Evolutionary conservation across 1,284 basidiomycete species (phyloP), one percentile per base, ranked within the genome.

Genomic region (Cryptococcus sp.): DNA sequence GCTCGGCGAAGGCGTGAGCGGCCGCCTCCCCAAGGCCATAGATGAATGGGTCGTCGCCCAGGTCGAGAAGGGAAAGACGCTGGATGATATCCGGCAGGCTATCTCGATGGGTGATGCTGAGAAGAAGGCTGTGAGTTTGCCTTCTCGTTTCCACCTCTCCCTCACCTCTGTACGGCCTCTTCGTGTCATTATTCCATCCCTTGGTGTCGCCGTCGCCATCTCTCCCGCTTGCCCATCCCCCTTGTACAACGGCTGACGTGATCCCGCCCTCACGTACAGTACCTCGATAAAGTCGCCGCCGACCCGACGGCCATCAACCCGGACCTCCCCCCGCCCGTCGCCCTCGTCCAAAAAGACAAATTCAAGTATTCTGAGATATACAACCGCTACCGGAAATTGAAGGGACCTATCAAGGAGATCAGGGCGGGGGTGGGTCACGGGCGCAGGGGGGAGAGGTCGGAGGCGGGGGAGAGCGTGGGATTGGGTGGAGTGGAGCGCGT

Each of bases 281-380:
- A 73, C 55, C 59, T 73, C 18, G 61, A 60, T 12, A 64, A 63
- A 46, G 68, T 68, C 8, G 59, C 60, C n/a, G 64, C 61, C 35
- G 71, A 76, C 55, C 71, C 69, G 2, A 51, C 60, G n/a, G 49
- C 58, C 16, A 40, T 69, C 16, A 57, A 64, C 38, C 65, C 69
- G 5, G 61, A 71, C 49, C 62, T 69, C 55, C 72, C 73, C 0
- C 74, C 74, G 1, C 62, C 73, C 7, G 51, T 73, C 13, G 70
- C 70, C 0, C 61, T 72, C 36, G 67, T 65, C 5, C 63, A 68
- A 4, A 37, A 36, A 20, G 36, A 43, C 11, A 68, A 70, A 36
- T 70, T 75, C 62, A 73, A 74, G 61, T 76, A 76, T 40, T 71
- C 74, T 38, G 74, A 75, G 59, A 70, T 76, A 36, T 76, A 76